Conservation (phyloP, 805 yeast genomes). For the Starmerella roubikii region DNA sequence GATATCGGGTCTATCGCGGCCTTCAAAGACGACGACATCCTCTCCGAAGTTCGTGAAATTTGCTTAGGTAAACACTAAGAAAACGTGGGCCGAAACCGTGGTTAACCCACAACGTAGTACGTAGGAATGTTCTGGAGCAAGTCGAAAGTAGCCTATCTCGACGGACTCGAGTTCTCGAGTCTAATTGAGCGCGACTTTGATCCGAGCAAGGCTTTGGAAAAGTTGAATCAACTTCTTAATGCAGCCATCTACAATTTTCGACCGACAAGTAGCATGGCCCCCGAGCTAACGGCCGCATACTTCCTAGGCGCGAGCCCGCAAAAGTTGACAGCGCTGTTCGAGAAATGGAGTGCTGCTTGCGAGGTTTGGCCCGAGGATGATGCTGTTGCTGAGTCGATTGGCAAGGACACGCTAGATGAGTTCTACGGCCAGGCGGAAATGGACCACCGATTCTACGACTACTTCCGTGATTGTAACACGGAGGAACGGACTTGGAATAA, state of each 20-base stretch:
- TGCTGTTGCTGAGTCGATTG: slow-evolving; percentile 28
- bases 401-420: slow-evolving; percentile 24
- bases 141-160: slow-evolving; percentile 1
- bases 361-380: slow-evolving; percentile 29
- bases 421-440: slow-evolving; percentile 24
- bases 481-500: slow-evolving; percentile 27
- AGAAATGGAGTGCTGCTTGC: slow-evolving; percentile 19
- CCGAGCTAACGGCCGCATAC: slow-evolving; percentile 26
- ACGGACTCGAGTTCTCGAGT: slow-evolving; percentile 10
- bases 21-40: slow-evolving; percentile 7
- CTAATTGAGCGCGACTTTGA: slow-evolving; percentile 5
- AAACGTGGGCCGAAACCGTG: too few relatives aligned
- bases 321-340: slow-evolving; percentile 24
- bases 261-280: slow-evolving; percentile 6
- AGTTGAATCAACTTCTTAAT: slow-evolving; percentile 17
- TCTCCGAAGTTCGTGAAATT: too few relatives aligned
- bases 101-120: too few relatives aligned
- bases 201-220: slow-evolving; percentile 3
- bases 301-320: slow-evolving; percentile 27
- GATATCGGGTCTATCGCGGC: slow-evolving; percentile 8
- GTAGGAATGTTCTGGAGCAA: slow-evolving; percentile 7
- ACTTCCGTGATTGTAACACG: slow-evolving; percentile 28
- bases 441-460: slow-evolving; percentile 29
- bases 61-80: too few relatives aligned
- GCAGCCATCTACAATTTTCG: slow-evolving; percentile 12